Evolutionary conservation across 495 filamentous ascomycete genomes (phyloP).

Genomic region (Parachaetomium inaequale): DNA sequence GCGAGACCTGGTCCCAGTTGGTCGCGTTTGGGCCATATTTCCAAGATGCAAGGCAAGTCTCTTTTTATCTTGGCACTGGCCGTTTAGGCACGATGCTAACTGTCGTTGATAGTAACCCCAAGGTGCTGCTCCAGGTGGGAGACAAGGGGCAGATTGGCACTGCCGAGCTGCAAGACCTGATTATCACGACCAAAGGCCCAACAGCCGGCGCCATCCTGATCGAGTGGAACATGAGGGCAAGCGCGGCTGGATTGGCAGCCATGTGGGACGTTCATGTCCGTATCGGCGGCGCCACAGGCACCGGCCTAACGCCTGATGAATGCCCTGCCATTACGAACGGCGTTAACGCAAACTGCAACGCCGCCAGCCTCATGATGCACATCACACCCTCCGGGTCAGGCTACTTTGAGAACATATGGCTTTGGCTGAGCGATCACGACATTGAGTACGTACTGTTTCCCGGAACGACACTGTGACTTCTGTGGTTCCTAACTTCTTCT

Average conservation of each 20-base stretch:
- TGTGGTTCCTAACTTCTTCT: too few species aligned
- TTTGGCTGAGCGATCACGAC: slow-evolving; percentile 5
- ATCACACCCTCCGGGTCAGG: slow-evolving; percentile 64
- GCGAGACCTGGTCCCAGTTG: slow-evolving; percentile 53
- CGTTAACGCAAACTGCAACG: slow-evolving; percentile 38
- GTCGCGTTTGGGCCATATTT: too few species aligned
- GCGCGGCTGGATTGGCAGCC: slow-evolving; percentile 1
- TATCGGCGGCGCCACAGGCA: slow-evolving; percentile 47
- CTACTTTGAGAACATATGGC: slow-evolving; percentile 89
- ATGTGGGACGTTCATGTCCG: slow-evolving; percentile 23
- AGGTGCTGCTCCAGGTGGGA: slow-evolving; percentile 41
- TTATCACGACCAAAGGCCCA: slow-evolving; percentile 65
- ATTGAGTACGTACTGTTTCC: too few species aligned
- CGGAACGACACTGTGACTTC: too few species aligned
- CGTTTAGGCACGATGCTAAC: too few species aligned
- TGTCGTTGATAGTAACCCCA: too few species aligned
- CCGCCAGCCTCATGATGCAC: slow-evolving; percentile 67
- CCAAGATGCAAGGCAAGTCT: too few species aligned
- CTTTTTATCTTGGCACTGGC: too few species aligned
- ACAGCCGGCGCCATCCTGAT: slow-evolving; percentile 80
- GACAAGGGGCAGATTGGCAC: slow-evolving; percentile 44
- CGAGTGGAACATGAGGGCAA: slow-evolving; percentile 69
- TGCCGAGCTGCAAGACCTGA: slow-evolving; percentile 76
- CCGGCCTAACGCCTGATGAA: slow-evolving; percentile 58
- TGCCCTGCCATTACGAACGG: slow-evolving; percentile 43